Conservation (phyloP, 257 asterid species). For the Avicennia marina region DNA sequence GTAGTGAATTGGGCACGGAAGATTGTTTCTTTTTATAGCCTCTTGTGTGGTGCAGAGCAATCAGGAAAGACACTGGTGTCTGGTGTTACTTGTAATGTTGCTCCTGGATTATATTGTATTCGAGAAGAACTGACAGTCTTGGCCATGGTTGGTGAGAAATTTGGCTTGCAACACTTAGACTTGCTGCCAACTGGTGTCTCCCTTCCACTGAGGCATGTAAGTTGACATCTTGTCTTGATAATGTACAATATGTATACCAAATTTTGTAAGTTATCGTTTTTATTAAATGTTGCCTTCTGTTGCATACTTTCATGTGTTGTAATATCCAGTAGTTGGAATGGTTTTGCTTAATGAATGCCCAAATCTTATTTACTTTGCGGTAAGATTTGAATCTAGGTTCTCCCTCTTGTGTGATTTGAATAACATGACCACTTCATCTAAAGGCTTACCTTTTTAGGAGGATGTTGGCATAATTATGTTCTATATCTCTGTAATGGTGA, state of each 20-base stretch:
- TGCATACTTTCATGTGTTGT: no score
- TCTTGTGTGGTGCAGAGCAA: constrained; percentile 78
- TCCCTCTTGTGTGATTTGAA: no score
- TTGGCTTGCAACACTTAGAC: constrained; percentile 88
- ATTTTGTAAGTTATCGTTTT: no score
- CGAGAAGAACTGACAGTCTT: constrained; percentile 74
- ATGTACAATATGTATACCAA: neutral
- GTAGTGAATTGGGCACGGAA: constrained; percentile 79
- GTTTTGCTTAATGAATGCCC: no score
- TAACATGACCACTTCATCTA: no score
- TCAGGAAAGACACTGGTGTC: constrained; percentile 60
- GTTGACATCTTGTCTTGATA: constrained; percentile 23
- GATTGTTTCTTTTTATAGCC: constrained; percentile 80
- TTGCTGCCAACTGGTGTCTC: constrained; percentile 93
- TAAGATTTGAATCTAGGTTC: no score
- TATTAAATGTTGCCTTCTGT: no score
- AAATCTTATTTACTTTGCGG: no score
- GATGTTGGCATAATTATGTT: no score
- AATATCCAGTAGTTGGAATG: no score
- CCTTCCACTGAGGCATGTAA: constrained; percentile 95
- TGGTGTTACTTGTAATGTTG: constrained; percentile 74
- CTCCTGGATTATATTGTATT: constrained; percentile 58
- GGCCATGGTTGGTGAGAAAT: constrained; percentile 96
- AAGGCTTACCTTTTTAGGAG: no score
- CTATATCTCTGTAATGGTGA: constrained; percentile 3